Conservation (phyloP, 371 early-diverging fungal species). For the Mucor racemosus region DNA sequence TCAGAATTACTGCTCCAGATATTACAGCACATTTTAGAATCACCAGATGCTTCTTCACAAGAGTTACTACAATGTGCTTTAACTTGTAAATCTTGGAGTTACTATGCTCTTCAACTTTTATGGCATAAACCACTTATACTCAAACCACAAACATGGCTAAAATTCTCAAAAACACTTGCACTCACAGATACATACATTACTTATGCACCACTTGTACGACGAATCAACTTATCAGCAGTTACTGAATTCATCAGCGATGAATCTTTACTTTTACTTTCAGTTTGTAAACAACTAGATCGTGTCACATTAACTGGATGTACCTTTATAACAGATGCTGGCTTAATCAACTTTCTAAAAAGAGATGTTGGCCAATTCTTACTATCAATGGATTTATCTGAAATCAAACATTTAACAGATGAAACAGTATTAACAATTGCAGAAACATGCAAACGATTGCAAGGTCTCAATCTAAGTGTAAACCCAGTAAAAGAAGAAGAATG, state of each 20-base stretch:
- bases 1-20: slow-evolving; percentile 56
- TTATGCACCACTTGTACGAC: slow-evolving; percentile 60
- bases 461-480: slow-evolving; percentile 49
- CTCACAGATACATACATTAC: slow-evolving; percentile 36
- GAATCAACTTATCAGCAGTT: slow-evolving; percentile 65
- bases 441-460: slow-evolving; percentile 46
- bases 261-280: slow-evolving; percentile 39
- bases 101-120: slow-evolving; percentile 50
- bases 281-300: slow-evolving; percentile 64
- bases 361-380: slow-evolving; percentile 34
- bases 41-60: slow-evolving; percentile 32
- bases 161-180: slow-evolving; percentile 28
- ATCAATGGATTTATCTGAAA: slow-evolving; percentile 52
- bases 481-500: slow-evolving; percentile 33
- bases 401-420: slow-evolving; percentile 40
- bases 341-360: slow-evolving; percentile 43
- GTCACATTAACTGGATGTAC: slow-evolving; percentile 60
- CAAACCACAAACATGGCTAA: slow-evolving; percentile 32
- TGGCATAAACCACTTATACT: slow-evolving; percentile 58
- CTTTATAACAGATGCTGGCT: slow-evolving; percentile 49
- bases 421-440: slow-evolving; percentile 42
- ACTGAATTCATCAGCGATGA: slow-evolving; percentile 50
- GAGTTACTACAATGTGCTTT: slow-evolving; percentile 49
- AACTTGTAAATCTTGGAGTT: slow-evolving; percentile 54
- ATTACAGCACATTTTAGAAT: slow-evolving; percentile 44